Evolutionary conservation across 768 basidiomycete species (phyloP), one percentile per base, ranked within the genome.

Genomic region (Saitozyma podzolica): DNA sequence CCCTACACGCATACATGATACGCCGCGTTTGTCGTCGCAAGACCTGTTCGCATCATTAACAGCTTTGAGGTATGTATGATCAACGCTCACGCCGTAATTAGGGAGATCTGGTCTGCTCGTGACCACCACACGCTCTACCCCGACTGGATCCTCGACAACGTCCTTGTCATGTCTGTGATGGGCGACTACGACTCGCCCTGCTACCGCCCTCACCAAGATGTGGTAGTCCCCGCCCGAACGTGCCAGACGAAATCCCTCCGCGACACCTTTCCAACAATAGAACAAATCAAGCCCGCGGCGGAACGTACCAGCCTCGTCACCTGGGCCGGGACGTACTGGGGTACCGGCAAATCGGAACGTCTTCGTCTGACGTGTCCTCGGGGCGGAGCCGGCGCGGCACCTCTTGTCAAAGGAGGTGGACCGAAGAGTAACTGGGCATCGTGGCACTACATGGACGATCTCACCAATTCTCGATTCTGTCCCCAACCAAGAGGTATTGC

Each of bases 151-250:
- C 70, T 78, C 43, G 54, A 72, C 49, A 75, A 76, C 53, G 68
- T 68, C 8, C 52, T 78, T 5, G 74, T 75, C 9, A 77, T 77
- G 75, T 68, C 72, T 7, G 77, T 77, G 2, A 77, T 77, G 77
- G 79, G 75, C n/a, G 79, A 80, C 52, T 72, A 72, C 59, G 73
- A 78, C 57, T 73, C 74, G n/a, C 74, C 76, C 7, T 80, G 79
- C 60, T 78, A 79, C 60, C 67, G 77, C 17, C 78, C 79, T 8
- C 77, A 77, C 40, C 77, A 77, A 61, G 78, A 80, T 56, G 67
- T 79, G 40, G 78, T 80, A 20, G 67, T 80, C 19, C 79, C 79
- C 2, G 74, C 79, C 14, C 63, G 79, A 17, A 76, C 74, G 8
- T 80, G 79, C 61, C 61, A 50, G 48, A 66, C 70, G 14, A 63